phyloP scores from a whole-genome alignment of 2,329 filamentous ascomycete genomes.

The Leptographium flavum region DNA sequence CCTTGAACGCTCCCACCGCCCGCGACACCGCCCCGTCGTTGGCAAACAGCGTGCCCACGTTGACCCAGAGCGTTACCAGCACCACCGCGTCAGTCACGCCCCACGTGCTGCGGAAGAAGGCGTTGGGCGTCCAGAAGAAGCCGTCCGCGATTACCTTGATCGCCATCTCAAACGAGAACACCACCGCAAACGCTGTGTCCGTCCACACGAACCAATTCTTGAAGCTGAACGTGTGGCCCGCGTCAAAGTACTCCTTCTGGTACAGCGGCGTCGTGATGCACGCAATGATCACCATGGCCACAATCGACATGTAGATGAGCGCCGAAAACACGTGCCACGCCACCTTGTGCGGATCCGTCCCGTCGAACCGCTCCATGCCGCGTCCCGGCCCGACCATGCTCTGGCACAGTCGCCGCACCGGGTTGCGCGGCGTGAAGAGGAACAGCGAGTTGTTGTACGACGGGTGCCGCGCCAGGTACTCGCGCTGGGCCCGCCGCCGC shows the following conservation, averaged over 20 bases:
- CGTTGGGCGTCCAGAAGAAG: conserved; percentile 92
- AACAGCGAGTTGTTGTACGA: conserved; percentile 88
- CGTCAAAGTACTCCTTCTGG: conserved; percentile 70
- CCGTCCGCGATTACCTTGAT: conserved; percentile 95
- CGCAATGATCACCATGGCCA: conserved; percentile 93
- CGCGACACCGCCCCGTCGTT: conserved; percentile 76
- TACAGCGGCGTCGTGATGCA: conserved; percentile 91
- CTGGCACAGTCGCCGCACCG: conserved; percentile 71
- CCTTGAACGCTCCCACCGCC: conserved; percentile 93
- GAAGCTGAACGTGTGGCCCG: conserved; percentile 39
- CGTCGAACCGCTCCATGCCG: conserved; percentile 75
- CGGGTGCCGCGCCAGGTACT: conserved; percentile 76
- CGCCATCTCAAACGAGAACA: conserved; percentile 74
- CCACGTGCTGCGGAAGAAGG: conserved; percentile 93
- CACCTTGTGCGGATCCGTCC: conserved; percentile 73
- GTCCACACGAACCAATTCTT: conserved; percentile 92
- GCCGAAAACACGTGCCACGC: conserved; percentile 91
- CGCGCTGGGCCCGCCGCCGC: conserved; percentile 75
- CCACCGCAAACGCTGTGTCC: conserved; percentile 72
- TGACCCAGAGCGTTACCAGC: conserved; percentile 87
- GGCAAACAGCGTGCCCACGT: conserved; percentile 68
- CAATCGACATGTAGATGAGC: conserved; percentile 84
- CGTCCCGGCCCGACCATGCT: conserved; percentile 81
- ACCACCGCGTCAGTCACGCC: conserved; percentile 90
- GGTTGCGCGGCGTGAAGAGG: conserved; percentile 67